Conservation (phyloP, 73 alveolate species). For the Stentor coeruleus region DNA sequence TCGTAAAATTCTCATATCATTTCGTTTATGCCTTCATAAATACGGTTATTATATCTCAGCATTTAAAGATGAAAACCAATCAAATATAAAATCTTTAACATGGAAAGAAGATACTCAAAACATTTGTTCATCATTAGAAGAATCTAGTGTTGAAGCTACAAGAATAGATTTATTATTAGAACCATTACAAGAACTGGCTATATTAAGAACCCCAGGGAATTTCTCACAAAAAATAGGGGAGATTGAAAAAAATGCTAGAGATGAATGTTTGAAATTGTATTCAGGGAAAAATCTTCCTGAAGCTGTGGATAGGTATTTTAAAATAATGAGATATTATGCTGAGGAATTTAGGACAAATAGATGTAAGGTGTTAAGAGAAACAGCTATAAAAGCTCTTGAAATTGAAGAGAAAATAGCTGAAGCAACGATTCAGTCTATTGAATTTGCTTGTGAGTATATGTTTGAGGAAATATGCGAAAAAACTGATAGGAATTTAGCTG, state of each 20-base stretch:
- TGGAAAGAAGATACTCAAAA: neutral
- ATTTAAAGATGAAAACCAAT: neutral
- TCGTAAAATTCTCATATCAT: neutral
- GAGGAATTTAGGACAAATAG: slow-evolving; percentile 78
- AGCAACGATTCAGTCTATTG: slow-evolving; percentile 36
- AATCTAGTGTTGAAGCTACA: neutral
- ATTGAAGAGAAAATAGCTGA: slow-evolving; percentile 28
- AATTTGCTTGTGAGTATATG: slow-evolving; percentile 4
- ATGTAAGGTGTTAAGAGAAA: slow-evolving; percentile 73
- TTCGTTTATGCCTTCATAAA: slow-evolving; percentile 61
- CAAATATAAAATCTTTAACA: neutral
- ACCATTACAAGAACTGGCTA: slow-evolving; percentile 25
- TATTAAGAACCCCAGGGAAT: slow-evolving; percentile 33
- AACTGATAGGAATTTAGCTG: slow-evolving; percentile 32
- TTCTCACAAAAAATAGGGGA: slow-evolving; percentile 55
- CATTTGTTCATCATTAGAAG: neutral
- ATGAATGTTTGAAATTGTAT: slow-evolving; percentile 74
- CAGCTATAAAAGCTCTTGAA: slow-evolving; percentile 52
- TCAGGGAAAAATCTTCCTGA: slow-evolving; percentile 88
- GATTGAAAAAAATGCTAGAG: slow-evolving; percentile 74
- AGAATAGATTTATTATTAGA: neutral
- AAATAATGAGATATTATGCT: slow-evolving; percentile 69
- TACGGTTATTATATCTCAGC: slow-evolving; percentile 43
- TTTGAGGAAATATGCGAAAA: slow-evolving; percentile 18
- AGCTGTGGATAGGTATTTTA: slow-evolving; percentile 60